phyloP scores from a whole-genome alignment of 805 yeast species.

The Barnettozyma botsteinii region DNA sequence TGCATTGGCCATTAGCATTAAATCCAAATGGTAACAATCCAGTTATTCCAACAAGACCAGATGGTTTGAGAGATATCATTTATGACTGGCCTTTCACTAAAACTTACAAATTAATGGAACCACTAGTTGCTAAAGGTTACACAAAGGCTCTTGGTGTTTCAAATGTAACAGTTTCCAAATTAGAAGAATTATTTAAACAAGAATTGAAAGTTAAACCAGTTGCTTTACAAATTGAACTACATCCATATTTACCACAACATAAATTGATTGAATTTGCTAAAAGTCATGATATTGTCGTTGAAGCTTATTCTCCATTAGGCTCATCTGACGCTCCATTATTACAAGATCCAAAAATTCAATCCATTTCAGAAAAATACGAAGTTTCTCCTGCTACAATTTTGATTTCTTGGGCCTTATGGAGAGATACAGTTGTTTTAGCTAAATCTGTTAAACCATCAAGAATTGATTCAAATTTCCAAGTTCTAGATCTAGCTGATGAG shows the following conservation, averaged over 20 bases:
- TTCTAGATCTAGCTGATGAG: conserved; percentile 29
- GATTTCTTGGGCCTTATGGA: conserved; percentile 55
- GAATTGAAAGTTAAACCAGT: conserved; percentile 13
- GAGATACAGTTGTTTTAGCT: conserved; percentile 51
- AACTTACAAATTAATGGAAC: conserved; percentile 20
- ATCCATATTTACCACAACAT: conserved; percentile 18
- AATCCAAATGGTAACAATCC: conserved; percentile 24
- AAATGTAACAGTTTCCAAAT: conserved; percentile 14
- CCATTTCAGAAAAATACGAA: conserved; percentile 40
- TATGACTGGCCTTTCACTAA: conserved; percentile 32
- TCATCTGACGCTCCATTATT: conserved; percentile 17
- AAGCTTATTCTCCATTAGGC: conserved; percentile 20
- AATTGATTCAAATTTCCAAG: conserved; percentile 32
- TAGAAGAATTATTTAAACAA: conserved; percentile 8
- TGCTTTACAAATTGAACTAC: conserved; percentile 17
- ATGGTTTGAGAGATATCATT: conserved; percentile 36
- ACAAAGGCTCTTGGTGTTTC: conserved; percentile 18
- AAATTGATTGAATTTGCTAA: conserved; percentile 15
- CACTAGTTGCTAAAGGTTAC: conserved; percentile 10
- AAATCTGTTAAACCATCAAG: conserved; percentile 42
- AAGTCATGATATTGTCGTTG: conserved; percentile 14
- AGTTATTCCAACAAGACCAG: conserved; percentile 32
- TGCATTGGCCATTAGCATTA: conserved; percentile 74
- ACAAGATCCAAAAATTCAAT: conserved; percentile 34
- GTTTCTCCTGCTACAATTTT: conserved; percentile 44